Conservation (phyloP, 768 basidiomycete species). For the Boletus reticulatus region DNA sequence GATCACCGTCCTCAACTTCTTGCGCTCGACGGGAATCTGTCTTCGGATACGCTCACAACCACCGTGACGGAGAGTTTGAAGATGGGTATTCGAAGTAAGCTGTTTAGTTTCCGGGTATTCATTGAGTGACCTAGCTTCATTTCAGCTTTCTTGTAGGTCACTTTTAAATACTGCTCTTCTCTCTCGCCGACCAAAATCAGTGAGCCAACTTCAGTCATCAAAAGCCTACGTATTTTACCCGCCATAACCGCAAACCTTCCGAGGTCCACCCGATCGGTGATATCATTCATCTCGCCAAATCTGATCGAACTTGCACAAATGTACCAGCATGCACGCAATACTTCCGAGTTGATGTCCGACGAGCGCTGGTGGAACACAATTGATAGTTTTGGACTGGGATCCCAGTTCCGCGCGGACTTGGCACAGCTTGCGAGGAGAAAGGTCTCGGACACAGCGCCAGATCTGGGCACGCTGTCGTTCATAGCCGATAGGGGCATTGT, state of each 20-base stretch:
- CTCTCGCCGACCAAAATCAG: conserved; percentile 36
- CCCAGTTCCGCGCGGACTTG: conserved; percentile 64
- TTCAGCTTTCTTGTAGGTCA: conserved; percentile 73
- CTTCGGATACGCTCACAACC: conserved; percentile 46
- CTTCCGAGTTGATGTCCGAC: conserved; percentile 51
- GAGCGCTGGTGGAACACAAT: conserved; percentile 63
- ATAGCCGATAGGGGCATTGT: conserved; percentile 67
- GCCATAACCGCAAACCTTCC: conserved; percentile 47
- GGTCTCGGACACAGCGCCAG: conserved; percentile 39
- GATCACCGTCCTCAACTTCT: conserved; percentile 54
- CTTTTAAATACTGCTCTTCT: not conserved
- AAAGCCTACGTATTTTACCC: conserved; percentile 68
- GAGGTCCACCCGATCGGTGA: conserved; percentile 37
- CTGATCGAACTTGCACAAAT: conserved; percentile 68
- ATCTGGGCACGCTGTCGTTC: conserved; percentile 53
- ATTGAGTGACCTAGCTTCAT: conserved; percentile 1
- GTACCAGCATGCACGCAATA: conserved; percentile 47
- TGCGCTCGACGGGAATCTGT: conserved; percentile 76
- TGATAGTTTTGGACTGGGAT: conserved; percentile 62
- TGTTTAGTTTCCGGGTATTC: not conserved
- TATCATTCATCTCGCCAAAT: conserved; percentile 85
- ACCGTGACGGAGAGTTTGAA: conserved; percentile 53
- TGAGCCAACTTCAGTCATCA: conserved; percentile 91
- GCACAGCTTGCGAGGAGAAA: conserved; percentile 52
- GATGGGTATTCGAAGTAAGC: conserved; percentile 53